Evolutionary conservation across 2,329 filamentous ascomycete genomes (phyloP), one percentile per base, ranked within the genome.

Genomic region (Daldinia sp.): DNA sequence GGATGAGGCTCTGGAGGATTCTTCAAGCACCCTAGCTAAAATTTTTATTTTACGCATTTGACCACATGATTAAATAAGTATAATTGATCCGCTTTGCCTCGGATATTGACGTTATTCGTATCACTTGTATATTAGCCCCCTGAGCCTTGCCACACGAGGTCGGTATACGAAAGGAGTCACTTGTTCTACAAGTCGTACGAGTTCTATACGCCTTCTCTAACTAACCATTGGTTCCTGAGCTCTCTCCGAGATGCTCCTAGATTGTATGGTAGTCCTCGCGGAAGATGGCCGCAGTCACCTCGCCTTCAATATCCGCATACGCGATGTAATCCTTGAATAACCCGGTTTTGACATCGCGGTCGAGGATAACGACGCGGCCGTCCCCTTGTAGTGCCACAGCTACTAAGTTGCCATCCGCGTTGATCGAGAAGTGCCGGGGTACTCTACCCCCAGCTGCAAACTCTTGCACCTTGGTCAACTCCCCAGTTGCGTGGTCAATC

Each of bases 341-440:
- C 1, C 92, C 92, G 0, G 86, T 89, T 61, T 77, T 69, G 1
- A 84, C 80, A 78, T 93, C 85, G 5, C 92, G 83, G 73, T 81
- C 77, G 54, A 92, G 86, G 56, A 94, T 79, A 6, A 86, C 87
- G 1, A 93, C 87, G 33, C 85, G 87, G 35, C 84, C 81, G 57
- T 88, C 88, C 15, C 80, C 79, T 79, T 93, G 90, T 70, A 92
- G 83, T 0, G 86, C 90, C 30, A 93, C 87, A 1, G 89, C 91
- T 2, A 93, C 80, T 65, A 90, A 79, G 61, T 84, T 84, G 0
- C 91, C 92, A 10, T 84, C 86, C 68, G 83, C 84, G 78, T 91
- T 93, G 63, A 93, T 79, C 57, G 85, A 86, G 77, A 93, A 91
- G 44, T 91, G 90, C 23, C 92, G 85, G 0, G 92, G 92, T 62